These are phyloP conservation scores for Carex myosuroides DNA, from an alignment of 176 grass and related monocot species.

Conservation along the genomic window DNA sequence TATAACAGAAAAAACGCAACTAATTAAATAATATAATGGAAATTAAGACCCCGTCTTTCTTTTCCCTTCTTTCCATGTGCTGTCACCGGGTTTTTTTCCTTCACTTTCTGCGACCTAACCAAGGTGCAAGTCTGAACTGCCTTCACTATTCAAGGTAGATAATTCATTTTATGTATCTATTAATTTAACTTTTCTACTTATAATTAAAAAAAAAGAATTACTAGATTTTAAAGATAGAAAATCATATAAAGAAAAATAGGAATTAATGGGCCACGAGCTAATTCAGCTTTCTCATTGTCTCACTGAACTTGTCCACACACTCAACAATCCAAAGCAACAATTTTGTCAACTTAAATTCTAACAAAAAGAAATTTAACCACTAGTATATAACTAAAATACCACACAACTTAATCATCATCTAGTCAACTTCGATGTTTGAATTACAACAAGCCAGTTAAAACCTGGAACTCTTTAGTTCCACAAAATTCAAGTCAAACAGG, in stretches of 20 bases:
- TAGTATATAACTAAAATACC: neutral
- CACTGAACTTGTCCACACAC: neutral
- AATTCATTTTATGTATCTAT: neutral
- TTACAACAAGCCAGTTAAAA: neutral
- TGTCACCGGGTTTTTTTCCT: too few relatives aligned
- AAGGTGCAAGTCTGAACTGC: too few relatives aligned
- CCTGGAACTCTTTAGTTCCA: neutral
- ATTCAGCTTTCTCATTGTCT: neutral
- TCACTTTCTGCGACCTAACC: too few relatives aligned
- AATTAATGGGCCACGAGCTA: neutral
- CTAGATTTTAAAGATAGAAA: neutral
- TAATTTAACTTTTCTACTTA: neutral
- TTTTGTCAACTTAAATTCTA: neutral
- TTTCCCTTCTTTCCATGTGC: too few relatives aligned
- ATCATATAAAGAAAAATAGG: neutral
- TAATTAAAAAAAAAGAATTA: neutral
- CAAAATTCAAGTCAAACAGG: neutral
- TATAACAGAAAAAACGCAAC: too few relatives aligned
- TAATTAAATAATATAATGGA: too few relatives aligned
- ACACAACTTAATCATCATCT: neutral
- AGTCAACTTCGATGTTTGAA: neutral
- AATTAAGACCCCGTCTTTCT: too few relatives aligned
- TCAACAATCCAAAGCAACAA: neutral
- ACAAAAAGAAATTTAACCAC: neutral
- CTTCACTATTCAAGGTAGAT: too few relatives aligned